phyloP scores from a whole-genome alignment of 352 stramenopile genomes.

The Phytophthora sp. region DNA sequence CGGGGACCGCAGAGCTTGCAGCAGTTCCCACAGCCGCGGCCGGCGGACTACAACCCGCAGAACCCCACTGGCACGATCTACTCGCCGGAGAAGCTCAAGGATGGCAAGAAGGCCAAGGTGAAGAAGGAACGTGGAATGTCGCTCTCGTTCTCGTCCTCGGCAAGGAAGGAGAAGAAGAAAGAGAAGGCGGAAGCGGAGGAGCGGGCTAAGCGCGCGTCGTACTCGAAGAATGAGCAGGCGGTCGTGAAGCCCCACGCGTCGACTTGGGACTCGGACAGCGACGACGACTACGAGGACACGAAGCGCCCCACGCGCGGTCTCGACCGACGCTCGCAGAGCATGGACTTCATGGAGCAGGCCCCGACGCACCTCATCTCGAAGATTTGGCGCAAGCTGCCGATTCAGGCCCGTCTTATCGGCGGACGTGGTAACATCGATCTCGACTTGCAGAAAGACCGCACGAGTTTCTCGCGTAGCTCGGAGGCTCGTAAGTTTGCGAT shows the following conservation, averaged over 20 bases:
- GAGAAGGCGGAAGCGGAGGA: conserved; percentile 11
- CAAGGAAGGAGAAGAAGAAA: conserved; percentile 39
- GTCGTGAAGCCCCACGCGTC: conserved; percentile 52
- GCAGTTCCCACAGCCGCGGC: not conserved
- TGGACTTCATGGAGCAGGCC: conserved; percentile 84
- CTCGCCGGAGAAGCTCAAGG: conserved; percentile 28
- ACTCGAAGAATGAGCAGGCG: conserved; percentile 54
- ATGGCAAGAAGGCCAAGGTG: conserved; percentile 33
- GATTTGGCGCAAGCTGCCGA: conserved; percentile 81
- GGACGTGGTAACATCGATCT: conserved; percentile 58
- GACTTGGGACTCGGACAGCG: conserved; percentile 75
- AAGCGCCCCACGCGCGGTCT: conserved; percentile 61
- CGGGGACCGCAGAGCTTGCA: too few species aligned
- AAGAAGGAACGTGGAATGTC: conserved; percentile 54
- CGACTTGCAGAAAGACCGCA: conserved; percentile 68
- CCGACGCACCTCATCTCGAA: conserved; percentile 78
- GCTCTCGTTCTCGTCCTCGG: conserved; percentile 49
- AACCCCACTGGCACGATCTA: conserved; percentile 3
- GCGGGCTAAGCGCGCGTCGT: conserved; percentile 20
- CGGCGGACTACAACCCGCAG: not conserved
- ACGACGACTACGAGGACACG: conserved; percentile 77
- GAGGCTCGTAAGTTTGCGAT: conserved; percentile 48
- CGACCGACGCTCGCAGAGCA: conserved; percentile 66
- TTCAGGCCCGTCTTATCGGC: conserved; percentile 68
- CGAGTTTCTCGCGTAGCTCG: conserved; percentile 65